Evolutionary conservation across 768 basidiomycete genomes (phyloP).

Genomic region (Cyclocybe cylindracea): DNA sequence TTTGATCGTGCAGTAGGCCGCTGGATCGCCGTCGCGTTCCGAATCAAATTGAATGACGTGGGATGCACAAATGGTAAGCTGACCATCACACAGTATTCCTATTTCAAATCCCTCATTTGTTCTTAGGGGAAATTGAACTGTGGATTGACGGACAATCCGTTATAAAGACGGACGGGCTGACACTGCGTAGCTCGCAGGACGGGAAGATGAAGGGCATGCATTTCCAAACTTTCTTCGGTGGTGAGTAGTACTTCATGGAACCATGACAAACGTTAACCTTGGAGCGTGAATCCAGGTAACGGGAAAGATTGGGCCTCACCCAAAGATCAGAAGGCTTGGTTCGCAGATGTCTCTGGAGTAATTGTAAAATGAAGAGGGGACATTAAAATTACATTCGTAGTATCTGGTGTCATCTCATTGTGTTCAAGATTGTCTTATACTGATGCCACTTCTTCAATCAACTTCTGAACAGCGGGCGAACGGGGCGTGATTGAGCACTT

Average conservation of each 20-base stretch:
- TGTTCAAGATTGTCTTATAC: no score
- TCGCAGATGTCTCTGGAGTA: slow-evolving; percentile 55
- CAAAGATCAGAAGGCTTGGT: slow-evolving; percentile 58
- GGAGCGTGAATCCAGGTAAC: slow-evolving; percentile 37
- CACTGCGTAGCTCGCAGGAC: slow-evolving; percentile 42
- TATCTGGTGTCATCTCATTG: no score
- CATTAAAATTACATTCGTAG: no score
- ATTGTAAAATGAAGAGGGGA: slow-evolving; percentile 21
- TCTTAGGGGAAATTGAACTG: slow-evolving; percentile 62
- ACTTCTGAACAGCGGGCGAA: no score
- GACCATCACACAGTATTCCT: neutral
- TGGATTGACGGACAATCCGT: slow-evolving; percentile 64
- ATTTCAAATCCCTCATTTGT: neutral
- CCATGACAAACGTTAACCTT: neutral
- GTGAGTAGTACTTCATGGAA: slow-evolving; percentile 29
- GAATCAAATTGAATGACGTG: slow-evolving; percentile 69
- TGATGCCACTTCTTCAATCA: no score
- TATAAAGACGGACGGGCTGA: slow-evolving; percentile 49
- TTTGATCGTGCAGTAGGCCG: slow-evolving; percentile 50
- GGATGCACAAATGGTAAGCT: slow-evolving; percentile 57
- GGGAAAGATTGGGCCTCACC: slow-evolving; percentile 59
- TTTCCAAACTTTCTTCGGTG: slow-evolving; percentile 81
- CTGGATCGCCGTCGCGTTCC: slow-evolving; percentile 66
- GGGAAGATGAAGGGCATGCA: slow-evolving; percentile 67
- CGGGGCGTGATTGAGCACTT: no score